phyloP scores from a whole-genome alignment of 345 rosid genomes.

The Rhizophora mangle region DNA sequence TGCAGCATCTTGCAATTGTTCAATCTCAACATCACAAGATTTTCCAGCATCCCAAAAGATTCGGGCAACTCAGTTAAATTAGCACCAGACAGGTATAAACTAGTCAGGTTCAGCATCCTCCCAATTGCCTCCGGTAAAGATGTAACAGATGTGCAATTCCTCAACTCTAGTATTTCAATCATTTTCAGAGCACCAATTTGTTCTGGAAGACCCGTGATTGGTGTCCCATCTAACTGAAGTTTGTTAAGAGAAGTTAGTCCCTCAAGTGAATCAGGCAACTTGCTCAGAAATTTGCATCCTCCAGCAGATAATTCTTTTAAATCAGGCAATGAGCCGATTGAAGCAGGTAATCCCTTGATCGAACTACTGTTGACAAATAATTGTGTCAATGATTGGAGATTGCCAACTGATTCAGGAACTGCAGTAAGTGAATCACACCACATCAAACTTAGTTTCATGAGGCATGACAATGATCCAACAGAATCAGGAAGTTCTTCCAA shows the following conservation, averaged over 20 bases:
- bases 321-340: slow-evolving; percentile 37
- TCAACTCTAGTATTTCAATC: slow-evolving; percentile 37
- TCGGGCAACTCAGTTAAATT: slow-evolving; percentile 44
- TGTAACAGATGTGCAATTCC: slow-evolving; percentile 16
- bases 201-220: slow-evolving; percentile 34
- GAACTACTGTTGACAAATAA: slow-evolving; percentile 17
- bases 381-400: slow-evolving; percentile 33
- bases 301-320: slow-evolving; percentile 29
- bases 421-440: slow-evolving; percentile 24
- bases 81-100: slow-evolving; percentile 20
- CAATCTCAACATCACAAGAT: slow-evolving; percentile 31
- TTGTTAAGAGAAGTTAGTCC: slow-evolving; percentile 35
- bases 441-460: slow-evolving; percentile 39
- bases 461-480: slow-evolving; percentile 31
- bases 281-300: slow-evolving; percentile 24
- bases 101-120: slow-evolving; percentile 33
- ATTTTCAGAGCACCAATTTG: slow-evolving; percentile 39
- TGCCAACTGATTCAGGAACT: slow-evolving; percentile 40
- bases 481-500: slow-evolving; percentile 41
- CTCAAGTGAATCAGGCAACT: slow-evolving; percentile 46
- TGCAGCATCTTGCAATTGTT: slow-evolving; percentile 31
- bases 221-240: slow-evolving; percentile 22
- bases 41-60: slow-evolving; percentile 48
- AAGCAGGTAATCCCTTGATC: slow-evolving; percentile 36
- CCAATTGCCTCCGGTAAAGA: slow-evolving; percentile 44